Evolutionary conservation across 2,329 filamentous ascomycete species (phyloP).

Genomic region (Paraphoma chrysanthemicola): DNA sequence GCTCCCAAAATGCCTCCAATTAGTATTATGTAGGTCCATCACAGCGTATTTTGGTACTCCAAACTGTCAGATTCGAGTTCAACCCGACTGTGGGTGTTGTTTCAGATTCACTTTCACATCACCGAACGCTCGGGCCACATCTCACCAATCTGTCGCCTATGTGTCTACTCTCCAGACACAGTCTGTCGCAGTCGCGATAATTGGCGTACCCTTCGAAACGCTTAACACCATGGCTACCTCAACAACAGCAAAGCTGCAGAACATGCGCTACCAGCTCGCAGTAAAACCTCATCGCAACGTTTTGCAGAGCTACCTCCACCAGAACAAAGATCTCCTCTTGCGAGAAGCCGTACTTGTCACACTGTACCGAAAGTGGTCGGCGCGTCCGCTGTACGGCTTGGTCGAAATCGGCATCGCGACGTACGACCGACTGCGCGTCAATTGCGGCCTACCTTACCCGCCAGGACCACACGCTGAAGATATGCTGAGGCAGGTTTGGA

Average conservation of each 20-base stretch:
- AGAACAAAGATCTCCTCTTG: conserved; percentile 1
- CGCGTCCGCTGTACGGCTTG: conserved; percentile 9
- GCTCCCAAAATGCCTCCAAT: background rate
- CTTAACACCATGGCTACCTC: background rate
- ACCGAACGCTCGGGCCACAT: too few species aligned
- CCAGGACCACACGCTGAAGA: conserved; percentile 22
- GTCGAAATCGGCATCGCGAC: conserved; percentile 25
- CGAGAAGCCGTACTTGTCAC: conserved; percentile 20
- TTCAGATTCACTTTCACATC: too few species aligned
- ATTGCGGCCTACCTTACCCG: background rate
- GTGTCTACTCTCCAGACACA: too few species aligned
- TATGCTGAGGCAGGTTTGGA: conserved; percentile 16
- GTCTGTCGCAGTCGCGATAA: too few species aligned
- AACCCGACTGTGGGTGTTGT: too few species aligned
- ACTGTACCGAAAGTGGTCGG: conserved; percentile 16
- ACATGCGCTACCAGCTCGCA: conserved; percentile 1
- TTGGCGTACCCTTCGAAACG: background rate
- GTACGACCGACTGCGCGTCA: conserved; percentile 8
- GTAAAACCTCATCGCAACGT: conserved; percentile 3
- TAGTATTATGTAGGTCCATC: too few species aligned
- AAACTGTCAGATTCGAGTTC: background rate
- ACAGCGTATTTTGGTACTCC: background rate
- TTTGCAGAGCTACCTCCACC: conserved; percentile 10
- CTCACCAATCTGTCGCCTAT: too few species aligned
- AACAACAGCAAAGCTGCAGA: conserved; percentile 2